Conservation (phyloP, 2,329 filamentous ascomycete genomes). For the Amesomyces nigricolor region DNA sequence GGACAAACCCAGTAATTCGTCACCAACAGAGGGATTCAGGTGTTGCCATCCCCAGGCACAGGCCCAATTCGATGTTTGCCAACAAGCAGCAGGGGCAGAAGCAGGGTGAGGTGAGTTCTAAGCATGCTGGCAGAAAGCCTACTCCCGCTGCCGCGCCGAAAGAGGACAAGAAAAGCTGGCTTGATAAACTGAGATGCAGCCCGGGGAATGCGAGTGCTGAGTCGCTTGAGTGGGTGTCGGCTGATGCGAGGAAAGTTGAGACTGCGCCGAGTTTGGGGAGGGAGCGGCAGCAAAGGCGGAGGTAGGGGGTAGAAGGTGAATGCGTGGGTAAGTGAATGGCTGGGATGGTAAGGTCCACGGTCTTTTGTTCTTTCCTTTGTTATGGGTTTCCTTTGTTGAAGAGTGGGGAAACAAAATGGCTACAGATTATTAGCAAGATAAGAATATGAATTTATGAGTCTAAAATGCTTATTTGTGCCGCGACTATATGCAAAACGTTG, state of each 20-base stretch:
- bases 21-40: not conserved
- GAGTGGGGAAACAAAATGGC: too few species aligned
- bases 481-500: too few species aligned
- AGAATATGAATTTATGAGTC: too few species aligned
- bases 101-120: not conserved
- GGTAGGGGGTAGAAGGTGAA: too few species aligned
- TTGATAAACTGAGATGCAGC: not conserved
- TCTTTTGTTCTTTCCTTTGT: too few species aligned
- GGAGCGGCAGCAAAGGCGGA: too few species aligned
- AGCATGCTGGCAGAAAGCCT: not conserved
- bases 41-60: not conserved
- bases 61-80: conserved; percentile 5
- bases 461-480: too few species aligned
- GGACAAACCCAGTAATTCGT: not conserved
- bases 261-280: not conserved
- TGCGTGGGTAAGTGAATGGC: too few species aligned
- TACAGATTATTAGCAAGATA: too few species aligned
- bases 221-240: conserved; percentile 11
- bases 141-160: not conserved
- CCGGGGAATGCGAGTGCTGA: not conserved
- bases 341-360: too few species aligned
- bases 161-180: not conserved
- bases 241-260: conserved; percentile 6
- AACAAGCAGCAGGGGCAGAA: not conserved
- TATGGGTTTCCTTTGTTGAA: too few species aligned